Conservation (phyloP, 192 early-diverging fungal genomes). For the Linnemannia hyalina region DNA sequence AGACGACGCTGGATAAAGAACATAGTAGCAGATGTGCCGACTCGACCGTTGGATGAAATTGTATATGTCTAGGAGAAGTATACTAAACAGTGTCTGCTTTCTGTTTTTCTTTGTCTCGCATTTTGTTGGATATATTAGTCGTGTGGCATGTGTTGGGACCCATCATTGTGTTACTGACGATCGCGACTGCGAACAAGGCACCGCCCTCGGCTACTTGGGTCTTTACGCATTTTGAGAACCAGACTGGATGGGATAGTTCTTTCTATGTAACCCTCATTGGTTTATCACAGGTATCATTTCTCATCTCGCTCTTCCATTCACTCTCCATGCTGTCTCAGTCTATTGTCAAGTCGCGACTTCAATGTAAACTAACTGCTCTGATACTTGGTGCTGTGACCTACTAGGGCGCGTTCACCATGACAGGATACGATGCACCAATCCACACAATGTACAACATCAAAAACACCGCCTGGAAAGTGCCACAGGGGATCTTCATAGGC, state of each 20-base stretch:
- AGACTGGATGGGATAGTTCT: conserved; percentile 49
- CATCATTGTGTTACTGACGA: conserved; percentile 28
- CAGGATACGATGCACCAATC: conserved; percentile 46
- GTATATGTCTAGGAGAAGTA: neutral
- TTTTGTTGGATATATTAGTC: neutral
- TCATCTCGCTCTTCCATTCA: too few species aligned
- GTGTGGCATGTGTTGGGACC: conserved; percentile 34
- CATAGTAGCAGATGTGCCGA: neutral
- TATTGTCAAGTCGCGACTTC: neutral
- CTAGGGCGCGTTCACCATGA: conserved; percentile 36
- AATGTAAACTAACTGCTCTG: neutral
- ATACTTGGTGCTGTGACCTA: too few species aligned
- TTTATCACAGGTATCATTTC: conserved; percentile 24
- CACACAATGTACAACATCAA: conserved; percentile 33
- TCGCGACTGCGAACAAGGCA: neutral
- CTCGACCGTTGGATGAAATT: neutral
- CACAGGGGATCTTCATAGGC: conserved; percentile 27
- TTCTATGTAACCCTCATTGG: conserved; percentile 44
- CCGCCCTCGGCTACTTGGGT: conserved; percentile 44
- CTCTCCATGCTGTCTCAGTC: neutral
- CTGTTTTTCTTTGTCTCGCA: neutral
- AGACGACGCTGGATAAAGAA: neutral
- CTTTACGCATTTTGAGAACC: conserved; percentile 56
- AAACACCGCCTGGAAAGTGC: conserved; percentile 33
- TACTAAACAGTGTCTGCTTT: neutral